phyloP scores from a whole-genome alignment of 306 rosid genomes.

The Vigna hirtella region DNA sequence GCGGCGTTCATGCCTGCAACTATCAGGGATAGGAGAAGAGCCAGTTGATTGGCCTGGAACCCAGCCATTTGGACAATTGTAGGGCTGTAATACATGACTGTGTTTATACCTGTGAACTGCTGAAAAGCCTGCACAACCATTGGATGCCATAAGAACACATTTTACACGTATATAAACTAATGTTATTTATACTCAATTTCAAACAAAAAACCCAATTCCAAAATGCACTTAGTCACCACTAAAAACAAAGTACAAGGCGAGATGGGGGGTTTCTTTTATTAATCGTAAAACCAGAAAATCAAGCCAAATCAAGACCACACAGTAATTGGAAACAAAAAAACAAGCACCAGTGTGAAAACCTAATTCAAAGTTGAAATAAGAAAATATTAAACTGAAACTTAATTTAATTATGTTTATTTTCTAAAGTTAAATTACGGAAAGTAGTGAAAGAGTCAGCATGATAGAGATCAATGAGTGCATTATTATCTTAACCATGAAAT shows the following conservation, averaged over 20 bases:
- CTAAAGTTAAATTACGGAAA: no score
- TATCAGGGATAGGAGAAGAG: slow-evolving; percentile 80
- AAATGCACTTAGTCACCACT: slow-evolving; percentile 12
- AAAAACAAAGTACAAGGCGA: slow-evolving; percentile 13
- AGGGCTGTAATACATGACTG: slow-evolving; percentile 98
- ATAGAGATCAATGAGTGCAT: no score
- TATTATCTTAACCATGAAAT: no score
- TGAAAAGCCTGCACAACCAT: slow-evolving; percentile 77
- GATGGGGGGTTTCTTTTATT: neutral
- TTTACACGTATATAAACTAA: slow-evolving; percentile 3
- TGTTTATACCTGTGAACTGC: slow-evolving; percentile 93
- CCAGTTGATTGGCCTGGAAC: slow-evolving; percentile 71
- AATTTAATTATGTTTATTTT: no score
- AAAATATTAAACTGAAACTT: neutral
- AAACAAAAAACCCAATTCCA: neutral
- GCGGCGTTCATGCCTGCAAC: slow-evolving; percentile 86
- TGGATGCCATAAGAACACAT: slow-evolving; percentile 38
- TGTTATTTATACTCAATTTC: slow-evolving; percentile 10
- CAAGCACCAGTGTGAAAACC: neutral
- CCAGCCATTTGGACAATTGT: slow-evolving; percentile 98
- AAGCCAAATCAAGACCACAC: neutral
- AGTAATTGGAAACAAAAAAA: neutral
- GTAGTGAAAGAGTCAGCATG: no score
- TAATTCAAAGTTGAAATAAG: slow-evolving; percentile 24
- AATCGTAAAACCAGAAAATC: slow-evolving; percentile 7